Evolutionary conservation across 139 green algal species (phyloP), one percentile per base, ranked within the genome.

Genomic region (Chlamydomonas asymmetrica): DNA sequence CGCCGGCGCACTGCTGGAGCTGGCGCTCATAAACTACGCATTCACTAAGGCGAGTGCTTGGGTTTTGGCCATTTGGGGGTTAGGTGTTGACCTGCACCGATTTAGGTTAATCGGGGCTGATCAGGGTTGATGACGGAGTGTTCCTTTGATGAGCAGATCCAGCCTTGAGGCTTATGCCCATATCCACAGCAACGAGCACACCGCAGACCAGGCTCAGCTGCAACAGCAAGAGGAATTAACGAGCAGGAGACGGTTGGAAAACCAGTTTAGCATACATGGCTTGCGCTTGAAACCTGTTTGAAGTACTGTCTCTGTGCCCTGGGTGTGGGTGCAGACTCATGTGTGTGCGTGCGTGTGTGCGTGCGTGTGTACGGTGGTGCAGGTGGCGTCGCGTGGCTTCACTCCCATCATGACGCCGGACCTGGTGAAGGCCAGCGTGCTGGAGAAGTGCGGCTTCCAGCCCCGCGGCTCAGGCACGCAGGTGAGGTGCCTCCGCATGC

Each of bases 371-470:
- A n/a, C n/a, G n/a, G n/a, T n/a, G n/a, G n/a, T 48, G 2, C 64
- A 88, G 73, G 70, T 85, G 8, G 84, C 85, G n/a, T 69, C 79
- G 0, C 76, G 71, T 18, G 96, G 96, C 22, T 99, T 98, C 85
- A 90, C 85, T 4, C 91, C 94, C 29, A 88, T 97, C 64, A 94
- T 86, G 63, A 99, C 96, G 0, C 96, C 96, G 1, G 96, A 99
- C 79, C 82, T 99, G 31, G 95, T 99, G 67, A 87, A 92, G 5
- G 84, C 84, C n/a, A 79, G 40, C 1, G 92, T 98, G 29, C 79
- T 99, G 63, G 94, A 98, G 80, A 98, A 97, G 82, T 99, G 96
- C 78, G 96, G 96, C 45, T 99, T 99, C 87, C 96, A 99, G 74
- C 96, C 96, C 0, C 77, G 96, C 25, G 91, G 75, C 0, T 85